Evolutionary conservation across 176 grass and related monocot genomes (phyloP), one percentile per base, ranked within the genome.

Genomic region (Zoysia pacifica): DNA sequence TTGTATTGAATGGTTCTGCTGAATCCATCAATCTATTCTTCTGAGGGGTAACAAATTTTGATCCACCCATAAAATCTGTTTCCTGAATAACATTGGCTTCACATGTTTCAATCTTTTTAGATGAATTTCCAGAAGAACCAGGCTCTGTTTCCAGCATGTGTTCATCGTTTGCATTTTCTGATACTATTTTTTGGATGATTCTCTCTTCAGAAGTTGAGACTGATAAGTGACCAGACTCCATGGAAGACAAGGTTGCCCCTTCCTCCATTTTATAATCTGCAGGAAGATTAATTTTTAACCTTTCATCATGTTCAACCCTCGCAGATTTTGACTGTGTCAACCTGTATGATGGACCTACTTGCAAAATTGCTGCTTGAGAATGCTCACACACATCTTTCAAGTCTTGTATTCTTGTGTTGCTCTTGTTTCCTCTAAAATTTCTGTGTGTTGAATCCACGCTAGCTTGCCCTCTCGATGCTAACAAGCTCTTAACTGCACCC

Each of bases 401-500:
- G 20, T 36, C 54, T 77, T 36, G 19, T 68, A 14, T 58, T 80
- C 15, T 19, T 74, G 40, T 54, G 10, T 53, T 76, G 54, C 6
- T 66, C 62, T 20, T 51, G n/a, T 74, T 64, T 77, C 54, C 69
- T 87, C 54, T 36, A n/a, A 13, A 65, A 54, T 37, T 52, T 15
- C 14, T n/a, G 37, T 11, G 9, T 44, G 79, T 80, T 69, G 49
- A 36, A 36, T 80, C 84, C 67, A 79, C 69, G 56, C 44, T 51
- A 62, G 35, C 47, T 44, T 44, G 28, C 39, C 58, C 48, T 82
- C 62, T 88, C 85, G 89, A 92, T 75, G 82, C 71, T 46, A 90
- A 71, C 39, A 97, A 75, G 70, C 61, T 72, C 28, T 89, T 88
- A 59, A 97, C 16, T 12, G 72, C 77, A 60, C 90, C 83, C 76